These are phyloP conservation scores for Arthrobotrys conoides DNA, from an alignment of 2,329 filamentous ascomycete genomes.

Conservation along the genomic window DNA sequence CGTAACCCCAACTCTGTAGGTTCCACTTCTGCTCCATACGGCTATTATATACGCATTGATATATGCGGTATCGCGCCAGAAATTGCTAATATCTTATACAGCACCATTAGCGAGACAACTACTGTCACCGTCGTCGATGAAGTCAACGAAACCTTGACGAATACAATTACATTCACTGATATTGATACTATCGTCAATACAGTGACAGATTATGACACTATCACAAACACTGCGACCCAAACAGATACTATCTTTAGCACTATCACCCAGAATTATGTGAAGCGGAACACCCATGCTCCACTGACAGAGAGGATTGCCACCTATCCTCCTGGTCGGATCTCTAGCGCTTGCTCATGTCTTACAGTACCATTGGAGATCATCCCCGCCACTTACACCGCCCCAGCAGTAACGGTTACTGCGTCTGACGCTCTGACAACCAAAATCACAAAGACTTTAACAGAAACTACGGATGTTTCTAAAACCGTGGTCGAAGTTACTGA, in stretches of 20 bases:
- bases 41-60: too few species aligned
- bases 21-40: not conserved
- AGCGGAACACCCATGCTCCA: constrained; percentile 7
- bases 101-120: not conserved
- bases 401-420: not conserved
- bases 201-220: not conserved
- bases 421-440: not conserved
- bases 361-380: constrained; percentile 16
- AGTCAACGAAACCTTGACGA: constrained; percentile 10
- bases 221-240: not conserved
- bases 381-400: constrained; percentile 8
- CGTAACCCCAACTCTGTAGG: constrained; percentile 30
- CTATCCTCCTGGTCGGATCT: constrained; percentile 12
- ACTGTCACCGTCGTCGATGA: constrained; percentile 5
- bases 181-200: not conserved
- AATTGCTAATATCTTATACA: not conserved
- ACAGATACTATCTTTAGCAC: constrained; percentile 10
- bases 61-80: not conserved
- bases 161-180: constrained; percentile 13
- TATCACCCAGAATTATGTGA: not conserved
- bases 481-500: constrained; percentile 4
- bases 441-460: constrained; percentile 1
- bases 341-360: constrained; percentile 20
- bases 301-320: constrained; percentile 5
- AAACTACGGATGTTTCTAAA: not conserved